Base-by-base conservation (phyloP, 768 basidiomycete species). In the Podaxis carcinomalis region DNA sequence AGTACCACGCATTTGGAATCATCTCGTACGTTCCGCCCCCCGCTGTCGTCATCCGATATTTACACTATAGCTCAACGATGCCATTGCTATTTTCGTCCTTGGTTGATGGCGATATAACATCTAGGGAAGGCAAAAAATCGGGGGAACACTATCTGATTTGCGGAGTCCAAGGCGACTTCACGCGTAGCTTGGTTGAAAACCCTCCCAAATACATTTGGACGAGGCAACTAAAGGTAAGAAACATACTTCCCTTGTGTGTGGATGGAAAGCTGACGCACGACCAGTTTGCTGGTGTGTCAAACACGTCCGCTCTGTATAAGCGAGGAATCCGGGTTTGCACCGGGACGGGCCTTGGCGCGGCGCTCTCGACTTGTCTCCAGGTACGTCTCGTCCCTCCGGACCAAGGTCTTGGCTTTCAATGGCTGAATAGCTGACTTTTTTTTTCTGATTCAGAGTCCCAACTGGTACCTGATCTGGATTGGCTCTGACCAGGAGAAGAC, bases 81-180 rank as follows among this genome's bases (percentile, higher is more conserved):
- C n/a, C 57, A 28, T 52, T 21, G 37, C 59, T 56, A 44, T 46
- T 56, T 47, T 56, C 32, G 42, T 32, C 13, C 7, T 46, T 16
- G 32, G 36, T 7, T 36, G 52, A 46, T 58, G 49, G 36, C 27
- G 35, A 21, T 32, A 5, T 35, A 44, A 1, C n/a, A 46, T 59
- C 28, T 67, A 92, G 90, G 6, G 88, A 91, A 70, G 90, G 90
- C 27, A 80, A 79, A 14, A 77, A 90, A 61, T 78, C 89, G 14
- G 85, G 86, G 63, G 83, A 88, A 64, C 91, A 93, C 71, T 93
- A 90, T 72, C 77, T 93, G 64, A 90, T 93, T 59, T 92, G 90
- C 67, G 90, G 91, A 66, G 90, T 92, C 14, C 89, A 92, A 74
- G 85, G 90, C 44, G 91, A 93, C 71, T 93, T 93, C 69, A 93